A percentile compares a stretch with the other conserved stretches of the same genome.
Evolutionary conservation across 345 rosid genomes (phyloP).

Genomic region (Corchorus olitorius): DNA sequence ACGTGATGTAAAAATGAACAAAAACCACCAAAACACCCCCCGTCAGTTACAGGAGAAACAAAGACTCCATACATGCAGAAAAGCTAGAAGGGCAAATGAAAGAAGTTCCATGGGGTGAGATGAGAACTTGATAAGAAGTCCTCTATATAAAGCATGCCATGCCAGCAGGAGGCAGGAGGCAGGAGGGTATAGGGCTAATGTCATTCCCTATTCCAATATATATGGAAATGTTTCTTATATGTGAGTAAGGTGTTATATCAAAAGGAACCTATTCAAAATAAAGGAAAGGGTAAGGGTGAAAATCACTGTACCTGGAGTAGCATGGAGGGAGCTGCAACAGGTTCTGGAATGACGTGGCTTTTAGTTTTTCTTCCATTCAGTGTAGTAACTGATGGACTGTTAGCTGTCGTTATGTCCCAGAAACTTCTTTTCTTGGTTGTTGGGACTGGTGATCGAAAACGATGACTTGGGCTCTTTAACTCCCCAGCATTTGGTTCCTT

Average conservation of each 20-base stretch:
- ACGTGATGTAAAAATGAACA: constrained; percentile 28
- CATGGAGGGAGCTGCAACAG: constrained; percentile 70
- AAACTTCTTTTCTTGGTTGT: constrained; percentile 81
- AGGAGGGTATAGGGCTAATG: neutral
- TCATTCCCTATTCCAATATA: neutral
- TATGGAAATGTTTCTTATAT: neutral
- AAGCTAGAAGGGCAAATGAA: neutral
- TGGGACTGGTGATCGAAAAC: constrained; percentile 77
- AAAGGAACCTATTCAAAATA: neutral
- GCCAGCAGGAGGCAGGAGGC: too few relatives aligned
- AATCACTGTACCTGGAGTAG: constrained; percentile 76
- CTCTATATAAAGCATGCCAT: neutral
- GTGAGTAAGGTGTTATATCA: neutral
- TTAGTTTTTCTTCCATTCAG: constrained; percentile 73
- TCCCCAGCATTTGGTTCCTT: constrained; percentile 56
- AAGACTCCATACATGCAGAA: neutral
- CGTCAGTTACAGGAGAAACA: constrained; percentile 23
- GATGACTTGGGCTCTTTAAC: constrained; percentile 74
- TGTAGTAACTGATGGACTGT: constrained; percentile 63
- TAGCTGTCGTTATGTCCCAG: constrained; percentile 82
- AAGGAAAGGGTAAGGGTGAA: neutral
- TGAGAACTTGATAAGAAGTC: neutral
- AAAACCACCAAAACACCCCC: constrained; percentile 32
- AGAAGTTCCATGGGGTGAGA: neutral
- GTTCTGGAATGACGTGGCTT: constrained; percentile 59